Percentiles rank a stretch among this genome's conserved stretches.
These are phyloP conservation scores for Onygenales sp. DNA, from an alignment of 2,329 filamentous ascomycete species.

Conservation along the genomic window DNA sequence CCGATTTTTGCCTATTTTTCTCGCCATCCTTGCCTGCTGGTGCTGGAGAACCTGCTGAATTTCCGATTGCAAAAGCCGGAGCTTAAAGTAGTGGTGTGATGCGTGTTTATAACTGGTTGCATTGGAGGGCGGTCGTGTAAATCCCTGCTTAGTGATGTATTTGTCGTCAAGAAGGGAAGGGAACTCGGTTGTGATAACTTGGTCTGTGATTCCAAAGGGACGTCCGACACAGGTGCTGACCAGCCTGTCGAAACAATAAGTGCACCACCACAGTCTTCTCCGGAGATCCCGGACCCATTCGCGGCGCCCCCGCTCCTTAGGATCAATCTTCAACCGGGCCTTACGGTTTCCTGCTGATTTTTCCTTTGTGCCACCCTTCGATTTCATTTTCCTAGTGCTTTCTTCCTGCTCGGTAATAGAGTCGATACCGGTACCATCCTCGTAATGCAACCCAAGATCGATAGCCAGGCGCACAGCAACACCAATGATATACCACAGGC, in stretches of 20 bases:
- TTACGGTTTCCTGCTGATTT: conserved; percentile 2
- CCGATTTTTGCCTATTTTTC: conserved; percentile 54
- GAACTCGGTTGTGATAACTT: conserved; percentile 91
- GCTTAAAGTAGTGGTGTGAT: conserved; percentile 82
- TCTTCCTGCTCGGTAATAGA: conserved; percentile 32
- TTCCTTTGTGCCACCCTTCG: conserved; percentile 7
- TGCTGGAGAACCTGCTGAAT: conserved; percentile 90
- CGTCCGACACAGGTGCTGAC: conserved; percentile 89
- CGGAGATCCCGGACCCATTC: conserved; percentile 82
- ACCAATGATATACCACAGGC: conserved; percentile 94
- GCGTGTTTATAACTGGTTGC: conserved; percentile 82
- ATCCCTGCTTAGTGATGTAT: conserved; percentile 72
- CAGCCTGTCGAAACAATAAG: conserved; percentile 88
- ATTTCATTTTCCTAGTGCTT: conserved; percentile 7
- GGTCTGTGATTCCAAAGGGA: conserved; percentile 90
- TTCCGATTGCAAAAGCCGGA: conserved; percentile 84
- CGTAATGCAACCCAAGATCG: conserved; percentile 84
- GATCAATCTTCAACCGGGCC: conserved; percentile 32
- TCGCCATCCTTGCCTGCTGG: conserved; percentile 73
- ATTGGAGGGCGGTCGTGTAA: conserved; percentile 49
- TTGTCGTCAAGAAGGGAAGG: conserved; percentile 80
- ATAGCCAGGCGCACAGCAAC: conserved; percentile 85
- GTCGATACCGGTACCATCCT: conserved; percentile 66
- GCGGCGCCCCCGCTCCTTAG: conserved; percentile 55
- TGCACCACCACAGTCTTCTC: conserved; percentile 90